phyloP scores from a whole-genome alignment of 306 rosid species.

The Sesbania bispinosa region DNA sequence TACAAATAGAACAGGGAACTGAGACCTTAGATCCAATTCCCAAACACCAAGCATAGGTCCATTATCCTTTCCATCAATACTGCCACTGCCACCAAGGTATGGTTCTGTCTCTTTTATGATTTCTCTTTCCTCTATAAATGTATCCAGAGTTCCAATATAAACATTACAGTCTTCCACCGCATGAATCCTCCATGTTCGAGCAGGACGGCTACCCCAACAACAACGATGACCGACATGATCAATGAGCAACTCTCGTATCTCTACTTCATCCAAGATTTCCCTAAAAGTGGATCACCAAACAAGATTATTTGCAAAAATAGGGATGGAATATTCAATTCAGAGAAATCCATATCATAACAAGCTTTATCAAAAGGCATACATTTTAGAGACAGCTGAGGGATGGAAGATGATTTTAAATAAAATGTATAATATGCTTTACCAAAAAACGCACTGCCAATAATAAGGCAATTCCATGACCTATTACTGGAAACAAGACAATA shows the following conservation, averaged over 20 bases:
- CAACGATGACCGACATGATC: constrained; percentile 96
- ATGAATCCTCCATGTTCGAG: constrained; percentile 87
- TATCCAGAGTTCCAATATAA: constrained; percentile 86
- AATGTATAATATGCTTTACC: background rate
- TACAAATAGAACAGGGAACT: constrained; percentile 78
- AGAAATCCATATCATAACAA: background rate
- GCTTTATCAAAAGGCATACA: background rate
- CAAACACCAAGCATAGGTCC: constrained; percentile 81
- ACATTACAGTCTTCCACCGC: constrained; percentile 93
- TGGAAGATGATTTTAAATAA: background rate
- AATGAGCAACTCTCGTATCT: constrained; percentile 85
- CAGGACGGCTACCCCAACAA: constrained; percentile 99
- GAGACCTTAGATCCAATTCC: constrained; percentile 86
- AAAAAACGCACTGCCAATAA: background rate
- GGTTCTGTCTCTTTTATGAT: constrained; percentile 61
- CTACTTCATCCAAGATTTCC: constrained; percentile 80
- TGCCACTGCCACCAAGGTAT: constrained; percentile 53
- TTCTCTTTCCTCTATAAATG: constrained; percentile 92
- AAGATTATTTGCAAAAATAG: constrained; percentile 1
- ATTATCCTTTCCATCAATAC: constrained; percentile 67
- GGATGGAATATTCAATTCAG: background rate
- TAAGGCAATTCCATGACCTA: background rate
- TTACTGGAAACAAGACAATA: background rate
- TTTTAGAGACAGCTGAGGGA: background rate
- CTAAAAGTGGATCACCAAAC: constrained; percentile 32